Conservation (phyloP, 2,329 filamentous ascomycete species). For the Rutstroemia sp. region DNA sequence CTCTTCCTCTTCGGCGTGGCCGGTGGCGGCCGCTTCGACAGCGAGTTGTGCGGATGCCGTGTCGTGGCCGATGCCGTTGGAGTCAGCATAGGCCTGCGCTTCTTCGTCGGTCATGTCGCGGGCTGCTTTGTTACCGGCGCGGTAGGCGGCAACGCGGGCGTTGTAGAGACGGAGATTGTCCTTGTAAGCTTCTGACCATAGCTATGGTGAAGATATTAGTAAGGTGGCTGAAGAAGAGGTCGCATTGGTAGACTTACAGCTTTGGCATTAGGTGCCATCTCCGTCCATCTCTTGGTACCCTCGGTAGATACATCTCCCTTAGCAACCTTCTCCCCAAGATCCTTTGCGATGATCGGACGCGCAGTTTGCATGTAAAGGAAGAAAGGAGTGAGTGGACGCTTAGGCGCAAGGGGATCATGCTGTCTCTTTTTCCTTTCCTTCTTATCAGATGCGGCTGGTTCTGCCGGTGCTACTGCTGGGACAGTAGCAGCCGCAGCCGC, state of each 20-base stretch:
- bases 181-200: constrained; percentile 59
- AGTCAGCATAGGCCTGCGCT: constrained; percentile 53
- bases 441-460: constrained; percentile 54
- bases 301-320: constrained; percentile 86
- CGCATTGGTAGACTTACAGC: constrained; percentile 32
- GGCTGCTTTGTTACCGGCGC: constrained; percentile 49
- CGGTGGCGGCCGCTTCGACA: constrained; percentile 40
- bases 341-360: constrained; percentile 71
- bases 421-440: constrained; percentile 86
- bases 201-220: constrained; percentile 16
- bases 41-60: constrained; percentile 34
- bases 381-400: constrained; percentile 88
- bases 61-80: constrained; percentile 47
- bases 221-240: background rate
- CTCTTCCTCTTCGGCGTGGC: constrained; percentile 16
- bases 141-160: constrained; percentile 58
- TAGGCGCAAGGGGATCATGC: constrained; percentile 88
- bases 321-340: constrained; percentile 62
- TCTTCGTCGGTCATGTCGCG: constrained; percentile 56
- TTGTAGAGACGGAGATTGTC: constrained; percentile 62
- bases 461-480: constrained; percentile 32
- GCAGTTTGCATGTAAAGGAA: constrained; percentile 91
- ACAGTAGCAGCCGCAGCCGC: constrained; percentile 24
- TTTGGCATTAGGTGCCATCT: constrained; percentile 70
- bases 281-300: constrained; percentile 77